phyloP scores from a whole-genome alignment of 2,329 filamentous ascomycete species.

The Cladosporium sp. region DNA sequence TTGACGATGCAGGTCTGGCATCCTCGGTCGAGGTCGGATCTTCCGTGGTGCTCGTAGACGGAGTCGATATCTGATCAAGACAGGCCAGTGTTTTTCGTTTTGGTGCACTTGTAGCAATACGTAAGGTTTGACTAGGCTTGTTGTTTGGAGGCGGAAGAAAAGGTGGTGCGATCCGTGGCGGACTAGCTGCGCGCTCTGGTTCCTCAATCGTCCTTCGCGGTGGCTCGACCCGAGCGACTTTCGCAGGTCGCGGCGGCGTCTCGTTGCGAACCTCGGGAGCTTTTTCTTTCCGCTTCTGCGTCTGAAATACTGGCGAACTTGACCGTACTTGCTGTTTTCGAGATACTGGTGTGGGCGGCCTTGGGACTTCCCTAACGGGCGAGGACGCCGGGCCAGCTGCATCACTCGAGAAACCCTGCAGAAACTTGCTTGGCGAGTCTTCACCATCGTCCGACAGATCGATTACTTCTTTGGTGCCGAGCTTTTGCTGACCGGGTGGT shows the following conservation, averaged over 20 bases:
- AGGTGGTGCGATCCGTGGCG: constrained; percentile 6
- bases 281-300: constrained; percentile 15
- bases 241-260: not conserved
- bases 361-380: constrained; percentile 25
- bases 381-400: constrained; percentile 27
- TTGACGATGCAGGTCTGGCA: not conserved
- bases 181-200: constrained; percentile 26
- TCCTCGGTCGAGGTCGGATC: not conserved
- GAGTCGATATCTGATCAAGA: constrained; percentile 35
- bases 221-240: not conserved
- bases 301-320: constrained; percentile 37
- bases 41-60: not conserved
- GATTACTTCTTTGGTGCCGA: constrained; percentile 36
- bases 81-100: constrained; percentile 45
- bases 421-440: constrained; percentile 27
- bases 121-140: constrained; percentile 36
- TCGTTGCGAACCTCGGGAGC: not conserved
- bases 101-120: constrained; percentile 40
- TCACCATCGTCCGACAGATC: constrained; percentile 39
- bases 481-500: constrained; percentile 24
- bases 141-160: constrained; percentile 6
- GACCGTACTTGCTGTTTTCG: constrained; percentile 31
- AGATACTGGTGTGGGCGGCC: not conserved
- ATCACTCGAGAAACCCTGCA: constrained; percentile 32
- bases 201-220: not conserved